Percentiles rank a stretch among this genome's conserved stretches.
phyloP scores from a whole-genome alignment of 371 early-diverging fungal genomes.

The Quaeritorhiza haematococci region DNA sequence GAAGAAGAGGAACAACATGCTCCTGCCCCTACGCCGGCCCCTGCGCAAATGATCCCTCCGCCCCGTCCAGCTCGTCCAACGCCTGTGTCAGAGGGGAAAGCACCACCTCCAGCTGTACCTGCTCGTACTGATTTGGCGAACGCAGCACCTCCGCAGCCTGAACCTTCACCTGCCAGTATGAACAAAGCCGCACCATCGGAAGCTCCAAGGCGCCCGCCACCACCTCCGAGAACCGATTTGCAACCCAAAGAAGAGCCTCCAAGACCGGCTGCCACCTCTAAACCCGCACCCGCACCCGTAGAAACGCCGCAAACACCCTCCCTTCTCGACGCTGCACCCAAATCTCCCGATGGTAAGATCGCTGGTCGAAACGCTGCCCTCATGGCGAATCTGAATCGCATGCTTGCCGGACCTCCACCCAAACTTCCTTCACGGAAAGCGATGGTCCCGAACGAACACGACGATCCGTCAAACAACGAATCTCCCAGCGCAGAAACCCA shows the following conservation, averaged over 20 bases:
- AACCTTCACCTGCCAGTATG: not conserved
- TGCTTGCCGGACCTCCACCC: conserved; percentile 32
- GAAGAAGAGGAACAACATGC: not conserved
- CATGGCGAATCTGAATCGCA: conserved; percentile 26
- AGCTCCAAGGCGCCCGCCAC: not conserved
- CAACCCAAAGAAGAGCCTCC: not conserved
- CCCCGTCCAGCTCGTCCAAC: too few species aligned
- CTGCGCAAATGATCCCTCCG: too few species aligned
- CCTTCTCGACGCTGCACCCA: too few species aligned
- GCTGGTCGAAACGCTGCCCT: too few species aligned
- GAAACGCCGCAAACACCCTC: too few species aligned
- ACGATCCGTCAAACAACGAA: not conserved
- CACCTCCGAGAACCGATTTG: not conserved
- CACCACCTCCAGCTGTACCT: not conserved
- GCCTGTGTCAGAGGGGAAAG: too few species aligned
- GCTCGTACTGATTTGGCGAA: not conserved
- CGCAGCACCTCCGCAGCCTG: not conserved
- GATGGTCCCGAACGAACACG: not conserved
- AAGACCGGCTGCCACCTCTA: not conserved
- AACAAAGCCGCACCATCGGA: not conserved
- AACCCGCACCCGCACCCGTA: too few species aligned
- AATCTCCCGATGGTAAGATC: too few species aligned
- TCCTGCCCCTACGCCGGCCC: not conserved
- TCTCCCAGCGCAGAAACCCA: not conserved
- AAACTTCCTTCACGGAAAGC: not conserved